These are phyloP conservation scores for Flaveria robusta DNA, from an alignment of 129 eudicot genomes.

Conservation along the genomic window DNA sequence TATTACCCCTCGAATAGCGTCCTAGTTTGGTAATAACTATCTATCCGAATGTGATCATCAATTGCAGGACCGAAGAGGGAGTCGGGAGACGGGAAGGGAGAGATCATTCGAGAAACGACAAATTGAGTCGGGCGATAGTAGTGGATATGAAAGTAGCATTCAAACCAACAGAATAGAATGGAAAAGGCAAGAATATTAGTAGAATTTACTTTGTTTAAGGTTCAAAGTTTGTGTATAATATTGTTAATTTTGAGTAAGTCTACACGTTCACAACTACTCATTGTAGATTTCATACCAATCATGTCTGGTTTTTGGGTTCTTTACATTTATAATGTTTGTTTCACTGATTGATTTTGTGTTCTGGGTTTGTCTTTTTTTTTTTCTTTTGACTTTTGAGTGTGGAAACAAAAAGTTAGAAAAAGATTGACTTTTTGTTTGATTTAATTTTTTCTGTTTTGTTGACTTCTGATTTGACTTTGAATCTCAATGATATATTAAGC, in stretches of 20 bases:
- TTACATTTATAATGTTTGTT: constrained; percentile 26
- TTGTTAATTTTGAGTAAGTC: constrained; percentile 35
- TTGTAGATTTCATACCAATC: constrained; percentile 34
- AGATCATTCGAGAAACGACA: constrained; percentile 50
- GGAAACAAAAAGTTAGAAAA: constrained; percentile 5
- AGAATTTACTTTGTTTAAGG: constrained; percentile 12
- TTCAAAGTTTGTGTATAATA: constrained; percentile 35
- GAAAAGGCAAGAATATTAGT: constrained; percentile 48
- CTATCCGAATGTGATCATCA: neutral
- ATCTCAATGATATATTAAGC: neutral
- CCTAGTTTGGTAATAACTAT: too few species aligned
- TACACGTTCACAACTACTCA: constrained; percentile 22
- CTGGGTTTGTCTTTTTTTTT: constrained; percentile 8
- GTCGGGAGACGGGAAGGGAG: constrained; percentile 55
- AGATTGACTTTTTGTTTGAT: neutral
- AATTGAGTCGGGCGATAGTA: constrained; percentile 81
- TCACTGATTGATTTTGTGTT: constrained; percentile 5
- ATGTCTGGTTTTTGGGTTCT: neutral
- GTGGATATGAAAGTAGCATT: constrained; percentile 83
- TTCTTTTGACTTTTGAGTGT: neutral
- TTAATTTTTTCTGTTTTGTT: neutral
- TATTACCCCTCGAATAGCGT: too few species aligned
- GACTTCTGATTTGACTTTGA: neutral
- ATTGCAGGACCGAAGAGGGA: constrained; percentile 65
- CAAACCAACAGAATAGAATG: constrained; percentile 50